Evolutionary conservation across 768 basidiomycete genomes (phyloP).

Genomic region (Naganishia friedmannii): DNA sequence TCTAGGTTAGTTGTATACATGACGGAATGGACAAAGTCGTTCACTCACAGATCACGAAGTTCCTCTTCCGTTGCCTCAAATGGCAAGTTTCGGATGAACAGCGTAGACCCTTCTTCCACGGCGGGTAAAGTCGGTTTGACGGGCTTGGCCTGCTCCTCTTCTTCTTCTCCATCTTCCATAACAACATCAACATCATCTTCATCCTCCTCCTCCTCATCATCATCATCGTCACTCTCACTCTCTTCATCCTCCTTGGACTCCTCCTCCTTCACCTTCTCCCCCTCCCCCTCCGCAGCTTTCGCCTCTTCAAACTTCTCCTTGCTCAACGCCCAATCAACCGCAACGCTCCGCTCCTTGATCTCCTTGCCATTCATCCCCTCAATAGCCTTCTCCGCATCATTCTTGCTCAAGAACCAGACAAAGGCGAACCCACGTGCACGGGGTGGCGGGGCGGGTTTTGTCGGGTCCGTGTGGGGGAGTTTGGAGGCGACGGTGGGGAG

Average conservation of each 20-base stretch:
- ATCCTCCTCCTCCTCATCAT: constrained; percentile 40
- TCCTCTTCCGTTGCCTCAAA: constrained; percentile 93
- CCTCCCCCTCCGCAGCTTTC: constrained; percentile 56
- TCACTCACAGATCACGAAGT: constrained; percentile 69
- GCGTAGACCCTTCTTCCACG: constrained; percentile 81
- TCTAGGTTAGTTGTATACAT: neutral
- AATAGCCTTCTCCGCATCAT: constrained; percentile 78
- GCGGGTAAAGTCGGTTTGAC: constrained; percentile 62
- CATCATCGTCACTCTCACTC: constrained; percentile 38
- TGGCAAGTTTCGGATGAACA: constrained; percentile 90
- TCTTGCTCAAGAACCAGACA: constrained; percentile 83
- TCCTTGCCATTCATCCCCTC: constrained; percentile 73
- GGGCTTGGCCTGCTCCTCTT: constrained; percentile 58
- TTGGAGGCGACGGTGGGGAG: constrained; percentile 60
- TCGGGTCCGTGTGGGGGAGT: constrained; percentile 51
- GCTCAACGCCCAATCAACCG: constrained; percentile 94
- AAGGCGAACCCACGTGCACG: constrained; percentile 81
- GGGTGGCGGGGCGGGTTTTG: constrained; percentile 46
- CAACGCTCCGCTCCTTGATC: constrained; percentile 62
- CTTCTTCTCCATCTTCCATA: constrained; percentile 45
- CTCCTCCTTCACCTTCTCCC: constrained; percentile 44
- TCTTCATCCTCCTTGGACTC: constrained; percentile 48
- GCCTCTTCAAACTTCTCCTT: constrained; percentile 88
- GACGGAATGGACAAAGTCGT: neutral
- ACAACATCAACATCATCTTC: constrained; percentile 43